These are phyloP conservation scores for Perilla frutescens DNA, from an alignment of 257 asterid species.

Conservation along the genomic window DNA sequence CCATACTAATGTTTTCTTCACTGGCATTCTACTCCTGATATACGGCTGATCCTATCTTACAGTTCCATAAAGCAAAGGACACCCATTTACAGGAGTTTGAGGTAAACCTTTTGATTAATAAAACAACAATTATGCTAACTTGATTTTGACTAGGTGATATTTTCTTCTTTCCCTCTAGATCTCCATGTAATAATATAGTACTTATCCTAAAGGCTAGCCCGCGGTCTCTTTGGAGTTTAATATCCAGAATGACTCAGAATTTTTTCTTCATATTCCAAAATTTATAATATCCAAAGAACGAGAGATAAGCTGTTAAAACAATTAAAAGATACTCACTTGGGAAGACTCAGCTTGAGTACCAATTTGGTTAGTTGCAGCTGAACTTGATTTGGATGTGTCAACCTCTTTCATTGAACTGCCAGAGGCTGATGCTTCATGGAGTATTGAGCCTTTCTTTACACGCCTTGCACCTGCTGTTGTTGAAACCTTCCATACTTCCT, in stretches of 20 bases:
- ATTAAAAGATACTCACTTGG: conserved; percentile 70
- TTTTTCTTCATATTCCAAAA: conserved; percentile 12
- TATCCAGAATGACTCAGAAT: conserved; percentile 14
- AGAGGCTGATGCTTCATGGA: conserved; percentile 60
- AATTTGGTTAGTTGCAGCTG: conserved; percentile 56
- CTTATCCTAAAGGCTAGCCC: conserved; percentile 27
- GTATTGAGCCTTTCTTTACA: conserved; percentile 69
- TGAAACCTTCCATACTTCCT: conserved; percentile 98
- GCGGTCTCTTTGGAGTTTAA: conserved; percentile 3
- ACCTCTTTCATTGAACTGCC: conserved; percentile 60
- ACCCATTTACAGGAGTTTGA: conserved; percentile 7
- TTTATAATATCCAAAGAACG: conserved; percentile 20
- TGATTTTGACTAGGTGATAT: conserved; percentile 9
- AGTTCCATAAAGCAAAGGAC: conserved; percentile 2
- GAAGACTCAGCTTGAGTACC: conserved; percentile 59
- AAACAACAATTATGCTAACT: conserved; percentile 11
- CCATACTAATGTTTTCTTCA: conserved; percentile 14
- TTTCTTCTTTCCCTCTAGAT: neutral
- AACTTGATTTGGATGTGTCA: conserved; percentile 60
- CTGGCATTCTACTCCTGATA: conserved; percentile 7
- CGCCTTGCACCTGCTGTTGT: conserved; percentile 94
- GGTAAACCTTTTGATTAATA: conserved; percentile 12
- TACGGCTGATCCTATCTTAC: conserved; percentile 2
- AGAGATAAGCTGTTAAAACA: conserved; percentile 11
- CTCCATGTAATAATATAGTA: conserved; percentile 29